phyloP scores from a whole-genome alignment of 2,329 filamentous ascomycete species.

The Fusarium mangiferae region DNA sequence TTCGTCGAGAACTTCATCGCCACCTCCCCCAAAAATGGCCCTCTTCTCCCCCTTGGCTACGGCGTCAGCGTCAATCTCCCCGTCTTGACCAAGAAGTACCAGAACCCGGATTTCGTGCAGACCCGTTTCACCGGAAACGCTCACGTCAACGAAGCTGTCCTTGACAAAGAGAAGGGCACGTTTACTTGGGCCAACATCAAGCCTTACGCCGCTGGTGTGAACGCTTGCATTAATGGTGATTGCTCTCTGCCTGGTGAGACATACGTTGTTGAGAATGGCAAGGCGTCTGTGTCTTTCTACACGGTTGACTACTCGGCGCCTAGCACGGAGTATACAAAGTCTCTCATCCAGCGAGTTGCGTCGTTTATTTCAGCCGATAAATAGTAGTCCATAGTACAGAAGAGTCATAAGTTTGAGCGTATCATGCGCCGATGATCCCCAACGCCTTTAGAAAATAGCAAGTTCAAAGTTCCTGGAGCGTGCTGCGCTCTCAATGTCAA shows the following conservation, averaged over 20 bases:
- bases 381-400: background rate
- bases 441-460: conserved; percentile 26
- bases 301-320: conserved; percentile 63
- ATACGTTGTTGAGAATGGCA: conserved; percentile 55
- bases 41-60: conserved; percentile 60
- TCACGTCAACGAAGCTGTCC: conserved; percentile 57
- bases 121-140: conserved; percentile 61
- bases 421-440: background rate
- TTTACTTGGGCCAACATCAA: conserved; percentile 56
- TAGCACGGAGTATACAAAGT: conserved; percentile 33
- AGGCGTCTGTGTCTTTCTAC: conserved; percentile 57
- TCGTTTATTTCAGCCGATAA: conserved; percentile 20
- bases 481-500: conserved; percentile 32
- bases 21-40: conserved; percentile 45
- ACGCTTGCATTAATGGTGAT: conserved; percentile 62
- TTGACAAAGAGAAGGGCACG: conserved; percentile 54
- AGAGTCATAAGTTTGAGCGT: background rate
- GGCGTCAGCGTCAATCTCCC: conserved; percentile 64
- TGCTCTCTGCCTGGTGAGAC: conserved; percentile 63
- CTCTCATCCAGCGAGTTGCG: conserved; percentile 41
- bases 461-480: conserved; percentile 21
- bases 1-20: conserved; percentile 57
- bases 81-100: conserved; percentile 52
- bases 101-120: conserved; percentile 56
- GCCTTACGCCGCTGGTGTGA: conserved; percentile 53